Evolutionary conservation across 208 protist genomes (phyloP), one percentile per base, ranked within the genome.

Genomic region (Trypanosoma caninum): DNA sequence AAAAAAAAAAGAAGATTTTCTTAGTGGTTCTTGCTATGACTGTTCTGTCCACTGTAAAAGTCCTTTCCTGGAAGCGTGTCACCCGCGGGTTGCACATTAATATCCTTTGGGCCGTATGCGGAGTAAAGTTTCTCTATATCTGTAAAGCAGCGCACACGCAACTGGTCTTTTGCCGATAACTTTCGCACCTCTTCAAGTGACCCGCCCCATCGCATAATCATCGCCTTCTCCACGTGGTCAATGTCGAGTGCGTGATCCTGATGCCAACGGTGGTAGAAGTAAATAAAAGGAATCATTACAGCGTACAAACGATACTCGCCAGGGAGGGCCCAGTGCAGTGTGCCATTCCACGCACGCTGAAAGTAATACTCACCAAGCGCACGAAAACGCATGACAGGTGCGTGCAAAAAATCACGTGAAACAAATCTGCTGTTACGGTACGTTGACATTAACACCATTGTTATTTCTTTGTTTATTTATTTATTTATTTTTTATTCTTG

Each of bases 181-280:
- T 89, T 81, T 51, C 89, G 89, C 27, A 87, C 86, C 45, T 86
- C 82, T 70, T 92, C 84, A 31, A 93, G 58, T 20, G 80, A 80
- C 30, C 86, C 89, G 34, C 89, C 89, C 85, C 86, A 95, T 55
- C 89, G 89, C 67, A 76, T 61, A 47, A 93, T 90, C 61, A 95
- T 75, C 10, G 85, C 74, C 81, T 92, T 90, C 74, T 95, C 77
- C 37, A 79, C 56, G 55, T 59, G 60, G 58, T 95, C 89, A 2
- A 47, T 48, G 42, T 89, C 81, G 23, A 95, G 74, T 44, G 62
- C 74, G 79, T 93, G 84, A 40, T 91, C 82, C 42, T 70, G 82
- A 59, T 94, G 87, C 83, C 82, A 91, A 82, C 89, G 89, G 69
- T 92, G 84, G 47, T 82, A 74, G 68, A 81, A 91, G 75, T 92